Base-by-base conservation (phyloP, 2,329 filamentous ascomycete species). In the Hypoxylon sp. region DNA sequence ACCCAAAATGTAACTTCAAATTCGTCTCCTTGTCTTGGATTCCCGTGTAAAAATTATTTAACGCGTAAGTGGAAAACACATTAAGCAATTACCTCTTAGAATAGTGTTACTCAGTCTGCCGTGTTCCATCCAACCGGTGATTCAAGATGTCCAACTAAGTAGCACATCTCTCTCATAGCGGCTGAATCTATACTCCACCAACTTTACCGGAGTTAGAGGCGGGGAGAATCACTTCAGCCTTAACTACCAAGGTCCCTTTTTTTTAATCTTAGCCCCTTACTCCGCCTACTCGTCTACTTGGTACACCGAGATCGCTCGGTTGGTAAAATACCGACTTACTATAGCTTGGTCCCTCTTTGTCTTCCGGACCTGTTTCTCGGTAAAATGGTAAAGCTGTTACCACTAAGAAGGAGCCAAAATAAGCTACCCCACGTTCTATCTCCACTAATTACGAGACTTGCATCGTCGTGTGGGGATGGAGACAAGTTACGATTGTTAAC, bases 341-440 rank as follows among this genome's bases (percentile, higher is more conserved):
- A 23, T 9, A 36, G 6, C 41, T 14, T 32, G 9, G 3, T 50
- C 30, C 50, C 25, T 57, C 38, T 55, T 45, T 28, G 50, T 45
- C 23, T 19, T 57, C 13, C 38, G 38, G 50, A n/a, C 25, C 45
- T 48, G 32, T 30, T 55, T 38, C 57, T 61, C 68, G 68, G 65
- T 64, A 70, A 68, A 68, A 67, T 65, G 57, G 51, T 50, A 65
- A 58, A 63, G 32, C 19, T 38, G 41, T 63, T 65, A 63, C 64
- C 45, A 66, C 53, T 60, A 60, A 56, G 9, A 10, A 43, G 11
- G 11, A 59, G 63, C 46, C 63, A 68, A 55, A 57, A 41, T 61
- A 58, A 64, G 36, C 52, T 55, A 62, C 68, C 67, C 68, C 64
- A 67, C 62, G 51, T 56, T 25, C 43, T 36, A 43, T 63, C 69